Evolutionary conservation across 352 stramenopile genomes (phyloP).

Genomic region (Discostella stelligera): DNA sequence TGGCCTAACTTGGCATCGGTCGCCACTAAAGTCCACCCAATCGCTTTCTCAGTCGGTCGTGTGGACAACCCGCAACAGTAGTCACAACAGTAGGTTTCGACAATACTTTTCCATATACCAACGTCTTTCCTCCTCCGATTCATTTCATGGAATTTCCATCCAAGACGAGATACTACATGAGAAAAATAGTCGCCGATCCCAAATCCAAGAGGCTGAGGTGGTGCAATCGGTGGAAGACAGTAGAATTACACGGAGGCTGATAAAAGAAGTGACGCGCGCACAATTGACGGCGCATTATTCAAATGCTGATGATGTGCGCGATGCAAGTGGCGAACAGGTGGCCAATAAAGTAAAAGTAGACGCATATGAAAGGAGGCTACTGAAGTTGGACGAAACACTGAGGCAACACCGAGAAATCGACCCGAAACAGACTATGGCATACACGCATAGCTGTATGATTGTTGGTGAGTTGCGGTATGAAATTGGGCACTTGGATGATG

Average conservation of each 20-base stretch:
- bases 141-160: constrained; percentile 24
- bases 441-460: constrained; percentile 35
- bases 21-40: not conserved
- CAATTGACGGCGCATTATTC: constrained; percentile 32
- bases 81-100: not conserved
- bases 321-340: not conserved
- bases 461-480: constrained; percentile 44
- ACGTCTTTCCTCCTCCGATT: constrained; percentile 9
- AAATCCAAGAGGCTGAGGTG: constrained; percentile 37
- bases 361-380: constrained; percentile 31
- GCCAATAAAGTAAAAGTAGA: not conserved
- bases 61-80: not conserved
- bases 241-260: constrained; percentile 23
- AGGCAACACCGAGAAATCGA: constrained; percentile 4
- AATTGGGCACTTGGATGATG: constrained; percentile 39
- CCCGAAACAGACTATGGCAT: constrained; percentile 9
- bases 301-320: not conserved
- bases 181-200: not conserved
- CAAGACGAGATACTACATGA: not conserved
- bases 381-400: constrained; percentile 9
- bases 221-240: constrained; percentile 36
- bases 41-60: not conserved
- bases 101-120: not conserved
- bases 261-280: constrained; percentile 31
- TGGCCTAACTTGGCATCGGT: not conserved